Base-by-base conservation (phyloP, 2,329 filamentous ascomycete species). In the Nigrograna mackinnonii region DNA sequence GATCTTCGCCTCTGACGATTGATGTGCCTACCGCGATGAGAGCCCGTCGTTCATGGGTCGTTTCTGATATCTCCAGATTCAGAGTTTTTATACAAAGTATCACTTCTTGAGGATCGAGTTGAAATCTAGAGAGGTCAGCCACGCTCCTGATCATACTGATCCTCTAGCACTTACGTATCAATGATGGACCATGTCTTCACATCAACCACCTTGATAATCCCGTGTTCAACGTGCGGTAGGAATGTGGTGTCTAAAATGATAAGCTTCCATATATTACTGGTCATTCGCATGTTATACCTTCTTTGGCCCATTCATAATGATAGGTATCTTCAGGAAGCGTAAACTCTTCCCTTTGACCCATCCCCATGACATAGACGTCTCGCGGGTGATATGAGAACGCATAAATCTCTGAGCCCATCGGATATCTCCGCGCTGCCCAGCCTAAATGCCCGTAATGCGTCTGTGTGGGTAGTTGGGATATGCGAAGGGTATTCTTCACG, bases 21-120 rank as follows among this genome's bases (percentile, higher is more conserved):
- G 90, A 86, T 0, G 92, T 96, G 12, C 92, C 94, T 1, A 96
- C 85, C 0, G 86, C 84, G 37, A 99, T 79, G 35, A 97, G 79
- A 59, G 88, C 85, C 57, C 84, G 87, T 13, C 90, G 84, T 64
- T 96, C 88, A 62, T 94, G 89, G 0, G 91, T 96, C 22, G 86
- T 84, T 69, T 99, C 94, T 0, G 91, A 96, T 6, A 95, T 79
- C 67, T 97, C 94, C 12, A 99, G 80, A 41, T 87, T 86, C 28
- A 97, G 78, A 4, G 87, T 86, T 65, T 92, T 85, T 58, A 97
- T 82, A 47, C 87, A 89, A 63, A 94, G 85, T 12, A 95, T 77
- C 11, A 84, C 80, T 69, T 96, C 92, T 48, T 79, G 85, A 0
- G 82, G 73, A 40, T 91, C 88, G 52, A 96, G 78, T 32, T 84